A percentile compares a stretch with the other conserved stretches of the same genome.
These are phyloP conservation scores for Zea mays DNA, from an alignment of 176 grass and related monocot species.

Conservation along the genomic window Zm-B73-REFERENCE-NAM-5.0 NC_050105.1:67863001-67863500, in stretches of 20 bases:
- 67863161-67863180: neutral
- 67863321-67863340: neutral
- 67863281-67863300: neutral
- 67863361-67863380: neutral
- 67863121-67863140: conserved; percentile 83
- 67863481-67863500: neutral
- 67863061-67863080: conserved; percentile 80
- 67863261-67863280: neutral
- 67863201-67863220: neutral
- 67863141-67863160: conserved; percentile 30
- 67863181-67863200: neutral
- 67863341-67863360: neutral
- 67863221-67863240: conserved; percentile 1
- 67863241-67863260: neutral
- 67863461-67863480: neutral
- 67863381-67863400: neutral
- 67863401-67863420: neutral
- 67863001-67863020: neutral
- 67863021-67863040: conserved; percentile 35
- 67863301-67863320: neutral
- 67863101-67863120: conserved; percentile 67
- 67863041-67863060: conserved; percentile 78
- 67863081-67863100: conserved; percentile 55
- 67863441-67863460: neutral
- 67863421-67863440: neutral